phyloP scores from a whole-genome alignment of 2,329 filamentous ascomycete species.

The Curvularia eragrostidis region DNA sequence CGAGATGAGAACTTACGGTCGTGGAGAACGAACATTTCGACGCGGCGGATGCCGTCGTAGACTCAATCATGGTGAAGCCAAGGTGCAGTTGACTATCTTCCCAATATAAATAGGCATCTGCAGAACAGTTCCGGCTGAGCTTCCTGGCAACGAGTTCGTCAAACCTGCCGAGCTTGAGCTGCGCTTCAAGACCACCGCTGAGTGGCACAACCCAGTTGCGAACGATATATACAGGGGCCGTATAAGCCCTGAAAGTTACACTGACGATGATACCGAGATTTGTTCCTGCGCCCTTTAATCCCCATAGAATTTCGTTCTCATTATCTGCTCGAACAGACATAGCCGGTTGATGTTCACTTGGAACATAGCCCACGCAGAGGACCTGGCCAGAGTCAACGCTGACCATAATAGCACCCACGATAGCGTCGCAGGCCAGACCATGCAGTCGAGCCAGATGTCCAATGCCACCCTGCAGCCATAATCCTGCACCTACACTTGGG shows the following conservation, averaged over 20 bases:
- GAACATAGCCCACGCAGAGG: slow-evolving; percentile 62
- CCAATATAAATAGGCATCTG: slow-evolving; percentile 64
- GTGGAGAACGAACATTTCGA: neutral
- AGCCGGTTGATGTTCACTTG: slow-evolving; percentile 52
- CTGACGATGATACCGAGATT: slow-evolving; percentile 66
- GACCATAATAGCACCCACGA: slow-evolving; percentile 67
- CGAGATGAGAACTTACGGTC: slow-evolving; percentile 27
- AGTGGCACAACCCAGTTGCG: slow-evolving; percentile 41
- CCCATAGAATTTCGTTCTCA: slow-evolving; percentile 64
- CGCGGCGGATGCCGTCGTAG: slow-evolving; percentile 5
- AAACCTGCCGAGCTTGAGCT: slow-evolving; percentile 50
- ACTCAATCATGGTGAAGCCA: slow-evolving; percentile 60
- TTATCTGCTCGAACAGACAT: slow-evolving; percentile 55
- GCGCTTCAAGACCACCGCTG: slow-evolving; percentile 40
- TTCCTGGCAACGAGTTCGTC: slow-evolving; percentile 49
- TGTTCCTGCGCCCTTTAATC: slow-evolving; percentile 64
- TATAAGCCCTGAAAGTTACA: slow-evolving; percentile 59
- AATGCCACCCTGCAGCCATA: slow-evolving; percentile 71
- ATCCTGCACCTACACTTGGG: slow-evolving; percentile 67
- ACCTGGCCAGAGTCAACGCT: slow-evolving; percentile 57
- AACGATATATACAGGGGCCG: slow-evolving; percentile 51
- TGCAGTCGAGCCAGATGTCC: slow-evolving; percentile 63
- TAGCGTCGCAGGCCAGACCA: slow-evolving; percentile 65
- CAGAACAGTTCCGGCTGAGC: slow-evolving; percentile 56
- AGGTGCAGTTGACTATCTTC: slow-evolving; percentile 56